A percentile compares a stretch with the other conserved stretches of the same genome.
These are phyloP conservation scores for Blastobotrys serpentis DNA, from an alignment of 1,139 yeast species.

Conservation along the genomic window DNA sequence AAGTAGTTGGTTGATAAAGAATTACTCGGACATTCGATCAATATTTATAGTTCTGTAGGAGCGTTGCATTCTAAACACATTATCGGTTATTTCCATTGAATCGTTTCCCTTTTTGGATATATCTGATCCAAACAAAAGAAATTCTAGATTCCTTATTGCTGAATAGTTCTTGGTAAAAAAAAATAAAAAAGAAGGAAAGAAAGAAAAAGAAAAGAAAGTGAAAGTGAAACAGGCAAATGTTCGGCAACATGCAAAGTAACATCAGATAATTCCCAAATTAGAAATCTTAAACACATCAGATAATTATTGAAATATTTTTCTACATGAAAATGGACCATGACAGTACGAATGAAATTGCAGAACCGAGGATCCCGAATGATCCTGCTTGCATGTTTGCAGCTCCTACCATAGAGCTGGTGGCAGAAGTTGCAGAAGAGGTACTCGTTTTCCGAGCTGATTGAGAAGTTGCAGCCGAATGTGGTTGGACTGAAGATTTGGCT, in stretches of 20 bases:
- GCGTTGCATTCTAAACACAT: background rate
- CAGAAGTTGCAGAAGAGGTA: constrained; percentile 5
- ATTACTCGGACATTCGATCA: background rate
- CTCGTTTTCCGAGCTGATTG: background rate
- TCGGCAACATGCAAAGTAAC: background rate
- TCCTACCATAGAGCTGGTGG: constrained; percentile 1
- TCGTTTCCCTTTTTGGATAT: constrained; percentile 2
- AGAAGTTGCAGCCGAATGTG: background rate
- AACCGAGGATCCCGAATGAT: constrained; percentile 1
- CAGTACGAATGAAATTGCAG: constrained; percentile 1
- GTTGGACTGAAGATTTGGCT: background rate
- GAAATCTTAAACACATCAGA: background rate
- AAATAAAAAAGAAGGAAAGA: too few relatives aligned
- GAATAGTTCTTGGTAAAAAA: too few relatives aligned
- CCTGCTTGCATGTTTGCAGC: background rate
- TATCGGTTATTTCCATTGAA: background rate
- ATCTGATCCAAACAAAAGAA: constrained; percentile 2
- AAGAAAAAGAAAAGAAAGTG: too few relatives aligned
- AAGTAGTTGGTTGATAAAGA: too few relatives aligned
- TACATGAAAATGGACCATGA: constrained; percentile 9
- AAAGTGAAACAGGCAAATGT: too few relatives aligned
- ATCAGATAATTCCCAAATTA: background rate
- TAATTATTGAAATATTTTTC: background rate
- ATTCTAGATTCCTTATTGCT: background rate
- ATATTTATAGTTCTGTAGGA: background rate